Percentiles rank a stretch among this genome's conserved stretches.
Evolutionary conservation across 2,329 filamentous ascomycete genomes (phyloP).

Genomic region (Aaosphaeria arxii): DNA sequence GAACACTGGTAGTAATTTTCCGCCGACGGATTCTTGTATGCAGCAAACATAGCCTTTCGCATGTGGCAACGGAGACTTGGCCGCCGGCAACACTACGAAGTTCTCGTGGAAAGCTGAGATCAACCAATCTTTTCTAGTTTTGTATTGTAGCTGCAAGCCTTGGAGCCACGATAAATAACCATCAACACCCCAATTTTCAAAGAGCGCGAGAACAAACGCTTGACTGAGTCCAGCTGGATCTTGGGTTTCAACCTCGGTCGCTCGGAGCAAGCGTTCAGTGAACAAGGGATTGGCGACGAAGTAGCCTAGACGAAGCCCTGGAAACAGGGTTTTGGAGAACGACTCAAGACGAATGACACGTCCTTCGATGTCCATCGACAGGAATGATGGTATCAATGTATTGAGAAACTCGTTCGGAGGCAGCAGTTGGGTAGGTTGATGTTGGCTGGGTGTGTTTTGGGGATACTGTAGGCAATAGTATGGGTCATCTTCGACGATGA

Average conservation of each 20-base stretch:
- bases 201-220: background rate
- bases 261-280: constrained; percentile 11
- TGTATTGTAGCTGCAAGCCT: background rate
- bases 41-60: too few relatives aligned
- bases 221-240: background rate
- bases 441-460: background rate
- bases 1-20: background rate
- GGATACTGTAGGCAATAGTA: background rate
- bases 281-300: constrained; percentile 22
- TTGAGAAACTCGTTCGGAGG: background rate
- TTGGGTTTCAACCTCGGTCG: background rate
- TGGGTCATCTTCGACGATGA: background rate
- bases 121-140: background rate
- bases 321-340: constrained; percentile 30
- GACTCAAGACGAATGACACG: constrained; percentile 32
- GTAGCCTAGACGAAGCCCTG: constrained; percentile 30
- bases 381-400: constrained; percentile 22
- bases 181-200: background rate
- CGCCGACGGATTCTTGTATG: background rate
- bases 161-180: background rate
- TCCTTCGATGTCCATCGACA: constrained; percentile 31
- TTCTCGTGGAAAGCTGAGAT: background rate
- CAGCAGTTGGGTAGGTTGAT: background rate
- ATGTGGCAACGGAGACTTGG: too few relatives aligned
- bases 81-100: background rate